phyloP scores from a whole-genome alignment of 345 rosid species.

The Geranium rotundifolium region DNA sequence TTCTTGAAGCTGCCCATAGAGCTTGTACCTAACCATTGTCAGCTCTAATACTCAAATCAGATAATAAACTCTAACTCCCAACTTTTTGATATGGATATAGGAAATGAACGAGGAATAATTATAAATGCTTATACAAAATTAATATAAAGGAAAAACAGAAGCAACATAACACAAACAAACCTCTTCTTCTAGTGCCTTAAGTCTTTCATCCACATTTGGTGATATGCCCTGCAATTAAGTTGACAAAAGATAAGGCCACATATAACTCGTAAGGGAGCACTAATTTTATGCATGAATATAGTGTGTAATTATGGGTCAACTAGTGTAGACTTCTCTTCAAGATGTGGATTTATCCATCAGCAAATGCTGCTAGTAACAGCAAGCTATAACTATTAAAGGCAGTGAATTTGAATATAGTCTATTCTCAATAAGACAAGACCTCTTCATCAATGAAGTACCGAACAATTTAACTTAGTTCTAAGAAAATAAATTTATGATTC shows the following conservation, averaged over 20 bases:
- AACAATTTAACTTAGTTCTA: too few species aligned
- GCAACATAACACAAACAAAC: conserved; percentile 24
- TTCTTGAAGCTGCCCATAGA: conserved; percentile 62
- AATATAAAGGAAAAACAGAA: not conserved
- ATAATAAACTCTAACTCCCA: conserved; percentile 6
- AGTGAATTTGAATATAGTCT: too few species aligned
- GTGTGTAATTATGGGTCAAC: not conserved
- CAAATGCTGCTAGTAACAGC: too few species aligned
- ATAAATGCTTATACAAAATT: not conserved
- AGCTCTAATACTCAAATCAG: conserved; percentile 26
- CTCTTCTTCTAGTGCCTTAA: conserved; percentile 49
- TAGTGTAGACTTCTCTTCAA: too few species aligned
- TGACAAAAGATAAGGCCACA: conserved; percentile 1
- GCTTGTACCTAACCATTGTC: conserved; percentile 41
- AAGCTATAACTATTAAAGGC: too few species aligned
- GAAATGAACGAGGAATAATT: not conserved
- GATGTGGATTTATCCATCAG: too few species aligned
- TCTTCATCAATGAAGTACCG: too few species aligned
- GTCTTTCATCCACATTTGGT: conserved; percentile 24
- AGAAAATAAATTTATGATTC: too few species aligned
- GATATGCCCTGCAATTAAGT: conserved; percentile 35
- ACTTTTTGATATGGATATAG: not conserved
- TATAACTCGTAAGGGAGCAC: not conserved
- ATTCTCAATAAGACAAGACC: too few species aligned
- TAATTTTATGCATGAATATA: not conserved